Base-by-base conservation (phyloP, 2,329 filamentous ascomycete species). In the Aspergillus ruber region DNA sequence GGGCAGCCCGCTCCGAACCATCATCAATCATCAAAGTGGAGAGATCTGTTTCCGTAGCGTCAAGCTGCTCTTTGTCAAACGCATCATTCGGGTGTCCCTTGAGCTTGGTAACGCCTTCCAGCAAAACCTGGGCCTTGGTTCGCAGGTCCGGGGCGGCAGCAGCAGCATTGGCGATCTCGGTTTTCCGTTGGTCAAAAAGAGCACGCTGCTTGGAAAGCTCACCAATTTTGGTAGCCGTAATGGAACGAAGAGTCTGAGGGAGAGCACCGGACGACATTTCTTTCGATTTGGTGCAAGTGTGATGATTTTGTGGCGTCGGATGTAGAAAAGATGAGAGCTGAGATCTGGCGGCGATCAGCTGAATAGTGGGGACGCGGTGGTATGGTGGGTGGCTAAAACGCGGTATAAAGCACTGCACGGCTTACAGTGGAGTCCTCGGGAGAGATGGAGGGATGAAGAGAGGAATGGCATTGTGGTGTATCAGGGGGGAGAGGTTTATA, bases 141-240 rank as follows among this genome's bases (percentile, higher is more conserved):
- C 62, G 60, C 3, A 66, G 53, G 43, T 66, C 58, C 2, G 56
- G 45, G 3, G 63, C 57, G 4, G 51, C 47, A 7, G 56, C 52
- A n/a, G 64, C 61, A 23, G 62, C 60, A n/a, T 62, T 53, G 21
- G 74, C 52, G 4, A 77, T 66, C 1, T 66, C 56, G 4, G 61
- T 51, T 53, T 79, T 79, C 35, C 69, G 71, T 29, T 63, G 60
- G 45, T 77, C 71, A 54, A 79, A 82, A 2, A 72, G 61, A 0
- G 63, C 61, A 21, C 74, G 76, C 50, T 79, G 74, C 53, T 76
- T 76, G 23, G 72, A 69, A 6, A 83, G 70, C 55, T 82, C 77
- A n/a, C 67, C 67, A 50, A 83, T 74, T 56, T 82, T 83, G 48
- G 75, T 77, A 35, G 67, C 66, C 17, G 77, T 81, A 58, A 81